Evolutionary conservation across 176 grass and related monocot genomes (phyloP), one percentile per base, ranked within the genome.

Genomic region (Miscanthus lutarioriparius): DNA sequence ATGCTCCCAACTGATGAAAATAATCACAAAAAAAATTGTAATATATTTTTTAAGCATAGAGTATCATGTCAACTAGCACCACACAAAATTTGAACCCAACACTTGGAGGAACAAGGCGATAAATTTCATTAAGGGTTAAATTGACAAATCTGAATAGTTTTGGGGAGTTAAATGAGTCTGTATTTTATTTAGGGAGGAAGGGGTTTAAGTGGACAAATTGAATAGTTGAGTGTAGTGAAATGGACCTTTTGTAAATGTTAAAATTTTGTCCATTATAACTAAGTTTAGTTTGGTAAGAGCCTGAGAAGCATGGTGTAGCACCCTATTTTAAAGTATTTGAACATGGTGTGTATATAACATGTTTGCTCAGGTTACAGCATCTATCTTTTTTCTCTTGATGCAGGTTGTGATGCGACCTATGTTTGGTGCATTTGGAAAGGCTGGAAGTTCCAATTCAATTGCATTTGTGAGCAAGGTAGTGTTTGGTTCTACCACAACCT

Each of bases 381-480:
- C 22, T 59, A 73, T 88, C 27, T 73, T 59, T 23, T 81, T 30
- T 86, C 69, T 86, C 64, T 83, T 70, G 15, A 85, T 73, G 49
- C 88, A 98, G 95, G 91, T 95, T 70, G 75, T 91, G 78, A 98
- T 95, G 92, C 94, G 92, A 76, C 95, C 95, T 64, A 98, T 98
- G 95, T 98, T 97, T 76, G 92, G 91, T 82, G 89, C 95, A 90
- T 95, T 88, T 77, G 95, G 95, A 41, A 95, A 85, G 83, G 95
- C 95, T 10, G 95, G 88, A 70, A 93, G 92, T 80, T 82, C 90
- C 78, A 91, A 98, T 51, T 94, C 95, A 6, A 98, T 98, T 77
- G 91, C 91, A 86, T 98, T 98, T 87, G 91, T 98, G 74, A 98
- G 92, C 91, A 93, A 98, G 95, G 95, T 87, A 91, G 88, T 83